Evolutionary conservation across 495 filamentous ascomycete genomes (phyloP), one percentile per base, ranked within the genome.

Genomic region (Penicillium maclennaniae): DNA sequence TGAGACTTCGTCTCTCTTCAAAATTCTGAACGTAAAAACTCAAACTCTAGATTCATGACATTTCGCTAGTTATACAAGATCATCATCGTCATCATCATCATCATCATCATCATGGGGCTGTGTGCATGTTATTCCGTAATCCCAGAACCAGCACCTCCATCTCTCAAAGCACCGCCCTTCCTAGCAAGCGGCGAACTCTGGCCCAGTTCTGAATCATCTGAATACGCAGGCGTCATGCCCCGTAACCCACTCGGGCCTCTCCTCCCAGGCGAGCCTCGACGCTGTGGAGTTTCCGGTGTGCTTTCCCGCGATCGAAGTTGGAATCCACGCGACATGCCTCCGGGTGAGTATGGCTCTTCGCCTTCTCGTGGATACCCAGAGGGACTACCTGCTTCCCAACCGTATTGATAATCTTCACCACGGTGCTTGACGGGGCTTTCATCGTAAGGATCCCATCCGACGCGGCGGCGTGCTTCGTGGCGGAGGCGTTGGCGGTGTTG

Each of bases 381-480:
- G 4, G 66, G 66, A 25, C 64, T 66, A 37, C 59, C 69, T 8
- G 59, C 59, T 17, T 54, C 61, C 52, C 53, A 69, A 26, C 51
- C 59, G 48, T 81, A 77, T 41, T 83, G 79, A 49, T 85, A 83
- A 26, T 85, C 82, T 56, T 86, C 83, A 15, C 83, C 80, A 20
- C 81, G 70, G 31, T 75, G 71, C 60, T 87, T 87, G 44, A 87
- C 70, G 2, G 84, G 84, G 47, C 82, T 85, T 57, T 87, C 84
- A 49, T 87, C 82, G 64, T 87, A 93, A 0, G 89, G 89, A 67
- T 93, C 92, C 76, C 95, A 97, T 1, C 92, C 92, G n/a, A 97
- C 87, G 31, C 83, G 78, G 53, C 79, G 71, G 40, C 86, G 76
- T 21, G 92, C 87, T 57, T 92, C 86, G 9, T 79, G 75, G 43